Conservation (phyloP, 176 grass and related monocot genomes). For the Thalia dealbata region DNA sequence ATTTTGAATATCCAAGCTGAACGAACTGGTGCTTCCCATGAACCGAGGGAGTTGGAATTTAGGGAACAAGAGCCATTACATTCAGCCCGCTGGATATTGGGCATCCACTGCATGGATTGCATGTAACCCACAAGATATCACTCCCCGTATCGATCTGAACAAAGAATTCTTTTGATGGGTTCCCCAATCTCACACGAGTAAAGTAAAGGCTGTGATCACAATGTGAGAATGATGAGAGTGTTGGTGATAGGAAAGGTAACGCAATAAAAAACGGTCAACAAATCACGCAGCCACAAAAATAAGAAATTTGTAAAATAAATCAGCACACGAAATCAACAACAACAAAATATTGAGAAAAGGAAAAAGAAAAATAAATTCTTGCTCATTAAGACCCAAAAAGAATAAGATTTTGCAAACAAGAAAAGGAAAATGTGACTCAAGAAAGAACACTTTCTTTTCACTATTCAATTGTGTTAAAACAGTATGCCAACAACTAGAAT, state of each 20-base stretch:
- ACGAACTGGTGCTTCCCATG: background rate
- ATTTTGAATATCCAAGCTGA: background rate
- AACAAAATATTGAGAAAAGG: background rate
- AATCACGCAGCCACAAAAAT: background rate
- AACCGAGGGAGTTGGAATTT: background rate
- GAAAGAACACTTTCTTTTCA: too few relatives aligned
- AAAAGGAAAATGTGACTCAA: too few relatives aligned
- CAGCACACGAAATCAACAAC: background rate
- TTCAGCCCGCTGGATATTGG: slow-evolving; percentile 85
- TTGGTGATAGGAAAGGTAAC: background rate
- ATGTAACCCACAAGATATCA: slow-evolving; percentile 88
- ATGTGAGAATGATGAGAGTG: slow-evolving; percentile 13
- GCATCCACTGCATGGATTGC: slow-evolving; percentile 66
- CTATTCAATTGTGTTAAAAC: too few relatives aligned
- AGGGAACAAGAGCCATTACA: slow-evolving; percentile 31
- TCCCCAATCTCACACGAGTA: slow-evolving; percentile 84
- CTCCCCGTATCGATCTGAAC: slow-evolving; percentile 98
- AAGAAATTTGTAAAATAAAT: background rate
- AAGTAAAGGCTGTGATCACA: slow-evolving; percentile 66
- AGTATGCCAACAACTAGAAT: too few relatives aligned
- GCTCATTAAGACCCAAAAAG: background rate
- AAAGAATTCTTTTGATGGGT: slow-evolving; percentile 75
- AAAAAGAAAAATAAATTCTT: background rate
- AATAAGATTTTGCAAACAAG: too few relatives aligned
- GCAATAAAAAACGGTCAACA: background rate